Conservation (phyloP, 257 asterid species). For the Solanum dulcamara region DNA sequence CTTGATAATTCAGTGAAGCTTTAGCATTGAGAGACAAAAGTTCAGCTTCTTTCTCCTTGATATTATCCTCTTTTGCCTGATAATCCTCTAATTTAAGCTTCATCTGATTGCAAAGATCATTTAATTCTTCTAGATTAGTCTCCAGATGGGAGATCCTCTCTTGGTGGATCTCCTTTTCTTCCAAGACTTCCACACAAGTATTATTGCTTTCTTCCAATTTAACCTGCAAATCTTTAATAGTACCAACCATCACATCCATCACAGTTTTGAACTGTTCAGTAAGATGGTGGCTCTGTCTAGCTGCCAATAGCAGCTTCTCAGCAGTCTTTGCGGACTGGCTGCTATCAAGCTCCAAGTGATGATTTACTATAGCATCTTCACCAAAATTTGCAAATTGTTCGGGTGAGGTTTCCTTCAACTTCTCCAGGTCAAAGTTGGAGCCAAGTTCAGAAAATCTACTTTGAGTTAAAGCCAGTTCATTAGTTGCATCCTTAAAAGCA, state of each 20-base stretch:
- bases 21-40: constrained; percentile 21
- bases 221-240: constrained; percentile 35
- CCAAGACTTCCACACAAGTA: constrained; percentile 26
- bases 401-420: constrained; percentile 21
- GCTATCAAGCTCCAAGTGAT: constrained; percentile 17
- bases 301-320: constrained; percentile 48
- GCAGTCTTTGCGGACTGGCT: constrained; percentile 34
- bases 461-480: constrained; percentile 34
- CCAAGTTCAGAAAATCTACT: constrained; percentile 27
- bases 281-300: constrained; percentile 37
- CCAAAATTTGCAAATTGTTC: constrained; percentile 15
- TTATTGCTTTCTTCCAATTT: constrained; percentile 39
- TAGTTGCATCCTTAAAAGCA: constrained; percentile 60
- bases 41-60: constrained; percentile 47
- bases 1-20: constrained; percentile 35
- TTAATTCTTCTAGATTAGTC: constrained; percentile 37
- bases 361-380: constrained; percentile 15
- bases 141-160: constrained; percentile 48
- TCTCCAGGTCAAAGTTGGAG: constrained; percentile 24
- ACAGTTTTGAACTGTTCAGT: constrained; percentile 28
- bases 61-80: constrained; percentile 29
- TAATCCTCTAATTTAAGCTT: constrained; percentile 34
- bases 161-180: constrained; percentile 47
- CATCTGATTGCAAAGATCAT: constrained; percentile 34
- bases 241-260: constrained; percentile 21